Conservation (phyloP, 2,329 filamentous ascomycete species). For the Orbilia javanica region DNA sequence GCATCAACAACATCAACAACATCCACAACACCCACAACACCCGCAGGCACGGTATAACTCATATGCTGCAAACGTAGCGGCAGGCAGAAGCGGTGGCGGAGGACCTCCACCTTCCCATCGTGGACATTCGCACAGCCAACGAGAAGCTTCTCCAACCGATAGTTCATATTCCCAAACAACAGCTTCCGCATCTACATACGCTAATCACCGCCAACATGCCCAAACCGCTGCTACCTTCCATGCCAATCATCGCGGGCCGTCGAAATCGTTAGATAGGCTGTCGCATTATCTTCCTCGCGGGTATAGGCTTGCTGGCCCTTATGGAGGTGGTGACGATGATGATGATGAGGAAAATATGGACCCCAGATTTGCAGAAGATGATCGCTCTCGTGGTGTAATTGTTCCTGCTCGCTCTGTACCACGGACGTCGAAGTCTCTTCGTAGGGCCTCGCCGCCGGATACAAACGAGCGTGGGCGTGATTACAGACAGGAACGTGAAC, state of each 20-base stretch:
- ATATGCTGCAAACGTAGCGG: constrained; percentile 48
- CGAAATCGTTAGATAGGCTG: constrained; percentile 51
- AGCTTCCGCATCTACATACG: constrained; percentile 45
- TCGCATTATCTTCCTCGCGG: constrained; percentile 45
- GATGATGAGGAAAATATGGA: constrained; percentile 42
- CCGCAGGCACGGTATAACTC: constrained; percentile 36
- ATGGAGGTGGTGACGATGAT: constrained; percentile 6
- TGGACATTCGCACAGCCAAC: constrained; percentile 25
- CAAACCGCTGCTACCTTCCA: constrained; percentile 43
- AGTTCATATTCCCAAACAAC: constrained; percentile 52
- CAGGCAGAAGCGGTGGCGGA: constrained; percentile 23
- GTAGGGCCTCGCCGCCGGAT: constrained; percentile 41
- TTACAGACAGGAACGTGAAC: constrained; percentile 1
- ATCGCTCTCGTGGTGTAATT: constrained; percentile 38
- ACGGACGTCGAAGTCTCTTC: constrained; percentile 27
- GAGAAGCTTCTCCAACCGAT: constrained; percentile 44
- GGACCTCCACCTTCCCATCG: constrained; percentile 23
- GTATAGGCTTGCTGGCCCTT: constrained; percentile 44
- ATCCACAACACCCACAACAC: constrained; percentile 12
- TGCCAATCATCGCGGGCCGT: constrained; percentile 37
- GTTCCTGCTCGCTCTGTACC: constrained; percentile 41
- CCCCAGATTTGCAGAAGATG: constrained; percentile 38
- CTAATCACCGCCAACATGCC: constrained; percentile 23
- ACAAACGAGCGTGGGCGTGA: constrained; percentile 6
- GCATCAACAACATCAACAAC: background rate